Percentiles rank a stretch among this genome's conserved stretches.
Evolutionary conservation across 2,329 filamentous ascomycete genomes (phyloP).

Genomic region (Gnomoniopsis smithogilvyi): DNA sequence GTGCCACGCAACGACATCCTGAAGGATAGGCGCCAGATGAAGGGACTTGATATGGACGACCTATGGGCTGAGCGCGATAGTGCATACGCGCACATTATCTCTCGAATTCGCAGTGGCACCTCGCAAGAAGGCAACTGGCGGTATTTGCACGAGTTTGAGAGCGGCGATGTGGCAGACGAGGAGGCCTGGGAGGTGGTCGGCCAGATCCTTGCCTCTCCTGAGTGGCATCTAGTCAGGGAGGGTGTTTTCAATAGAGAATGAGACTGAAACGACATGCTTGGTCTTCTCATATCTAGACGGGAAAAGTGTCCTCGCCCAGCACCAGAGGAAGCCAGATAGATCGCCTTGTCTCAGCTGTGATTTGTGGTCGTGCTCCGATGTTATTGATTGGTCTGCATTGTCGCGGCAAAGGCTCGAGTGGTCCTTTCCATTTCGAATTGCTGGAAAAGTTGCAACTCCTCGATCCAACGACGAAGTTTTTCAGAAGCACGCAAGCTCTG

Average conservation of each 20-base stretch:
- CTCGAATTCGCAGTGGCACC: conserved; percentile 32
- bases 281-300: no score
- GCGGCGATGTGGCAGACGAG: conserved; percentile 42
- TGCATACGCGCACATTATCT: conserved; percentile 44
- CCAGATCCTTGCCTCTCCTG: conserved; percentile 32
- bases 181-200: conserved; percentile 46
- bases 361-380: no score
- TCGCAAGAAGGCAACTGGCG: conserved; percentile 33
- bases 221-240: conserved; percentile 41
- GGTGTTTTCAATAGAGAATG: conserved; percentile 40
- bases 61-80: conserved; percentile 54
- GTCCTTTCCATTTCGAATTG: no score
- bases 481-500: no score
- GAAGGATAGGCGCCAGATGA: conserved; percentile 33
- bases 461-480: no score
- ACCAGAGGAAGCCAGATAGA: no score
- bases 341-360: no score
- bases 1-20: conserved; percentile 34
- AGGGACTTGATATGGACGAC: conserved; percentile 37
- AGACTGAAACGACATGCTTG: conserved; percentile 16
- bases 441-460: no score
- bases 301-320: no score
- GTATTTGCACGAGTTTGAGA: conserved; percentile 46
- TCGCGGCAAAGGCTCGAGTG: no score
- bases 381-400: no score